These are phyloP conservation scores for Leishmania martiniquensis DNA, from an alignment of 208 protist genomes.

Conservation along the genomic window DNA sequence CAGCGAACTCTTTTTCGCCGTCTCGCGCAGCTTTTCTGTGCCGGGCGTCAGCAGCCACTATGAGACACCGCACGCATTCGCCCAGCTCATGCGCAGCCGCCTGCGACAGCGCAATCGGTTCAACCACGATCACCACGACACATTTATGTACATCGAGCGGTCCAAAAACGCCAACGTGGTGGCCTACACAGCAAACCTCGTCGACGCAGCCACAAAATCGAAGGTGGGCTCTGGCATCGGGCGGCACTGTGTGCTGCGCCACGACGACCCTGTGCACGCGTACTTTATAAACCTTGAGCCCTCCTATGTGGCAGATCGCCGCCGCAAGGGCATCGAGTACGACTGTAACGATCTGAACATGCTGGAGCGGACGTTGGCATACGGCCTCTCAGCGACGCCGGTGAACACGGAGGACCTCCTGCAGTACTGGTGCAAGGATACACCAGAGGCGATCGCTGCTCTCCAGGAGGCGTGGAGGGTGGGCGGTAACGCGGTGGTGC, in stretches of 20 bases:
- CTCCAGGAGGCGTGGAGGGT: constrained; percentile 16
- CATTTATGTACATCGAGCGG: constrained; percentile 80
- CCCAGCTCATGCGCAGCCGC: constrained; percentile 38
- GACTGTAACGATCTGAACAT: constrained; percentile 70
- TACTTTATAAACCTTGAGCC: constrained; percentile 82
- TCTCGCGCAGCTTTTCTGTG: constrained; percentile 34
- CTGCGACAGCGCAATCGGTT: constrained; percentile 62
- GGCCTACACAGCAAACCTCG: constrained; percentile 66
- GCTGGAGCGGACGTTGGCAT: constrained; percentile 77
- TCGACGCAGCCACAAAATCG: constrained; percentile 13
- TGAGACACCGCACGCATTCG: constrained; percentile 36
- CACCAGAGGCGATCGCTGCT: constrained; percentile 19
- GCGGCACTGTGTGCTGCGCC: constrained; percentile 36
- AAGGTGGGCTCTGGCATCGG: constrained; percentile 37
- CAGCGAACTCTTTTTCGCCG: constrained; percentile 31
- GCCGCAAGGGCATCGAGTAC: constrained; percentile 42
- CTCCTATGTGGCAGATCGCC: constrained; percentile 50
- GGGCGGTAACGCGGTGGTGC: background rate
- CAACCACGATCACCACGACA: constrained; percentile 73
- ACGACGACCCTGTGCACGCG: constrained; percentile 58
- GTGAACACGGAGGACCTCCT: constrained; percentile 21
- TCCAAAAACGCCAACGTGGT: constrained; percentile 85
- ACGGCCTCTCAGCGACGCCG: constrained; percentile 59
- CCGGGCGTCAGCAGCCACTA: constrained; percentile 30
- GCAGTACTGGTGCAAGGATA: constrained; percentile 27